phyloP scores from a whole-genome alignment of 768 basidiomycete species.

The Suillus brevipes region DNA sequence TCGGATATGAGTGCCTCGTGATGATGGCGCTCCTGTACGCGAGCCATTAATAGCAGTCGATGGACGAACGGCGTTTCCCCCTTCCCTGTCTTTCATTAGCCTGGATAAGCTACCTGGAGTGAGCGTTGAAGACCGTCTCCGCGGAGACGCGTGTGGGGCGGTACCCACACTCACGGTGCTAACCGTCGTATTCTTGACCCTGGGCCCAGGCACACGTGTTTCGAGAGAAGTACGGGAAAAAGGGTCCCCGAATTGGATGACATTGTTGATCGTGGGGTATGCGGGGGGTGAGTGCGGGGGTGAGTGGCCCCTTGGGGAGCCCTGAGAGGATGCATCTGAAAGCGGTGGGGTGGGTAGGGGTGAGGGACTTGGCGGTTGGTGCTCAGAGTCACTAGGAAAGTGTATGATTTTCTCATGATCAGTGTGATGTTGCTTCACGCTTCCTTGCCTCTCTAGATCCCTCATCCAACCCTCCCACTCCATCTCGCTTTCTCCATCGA shows the following conservation, averaged over 20 bases:
- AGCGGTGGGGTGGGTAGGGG: conserved; percentile 26
- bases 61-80: conserved; percentile 1
- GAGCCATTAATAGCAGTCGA: conserved; percentile 1
- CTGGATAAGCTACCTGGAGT: conserved; percentile 10
- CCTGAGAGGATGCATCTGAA: conserved; percentile 27
- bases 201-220: conserved; percentile 5
- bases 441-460: conserved; percentile 47
- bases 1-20: conserved; percentile 14
- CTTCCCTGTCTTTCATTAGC: conserved; percentile 14
- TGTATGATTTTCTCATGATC: conserved; percentile 6
- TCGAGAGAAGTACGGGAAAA: conserved; percentile 11
- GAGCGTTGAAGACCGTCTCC: conserved; percentile 31
- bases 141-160: not conserved
- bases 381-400: conserved; percentile 4
- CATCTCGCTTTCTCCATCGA: conserved; percentile 48
- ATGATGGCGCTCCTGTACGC: not conserved
- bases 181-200: conserved; percentile 15
- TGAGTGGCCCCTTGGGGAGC: conserved; percentile 22
- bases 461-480: conserved; percentile 72
- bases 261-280: conserved; percentile 26
- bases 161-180: conserved; percentile 29
- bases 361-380: conserved; percentile 10
- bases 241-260: conserved; percentile 16
- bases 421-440: conserved; percentile 13
- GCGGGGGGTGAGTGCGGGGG: conserved; percentile 10